Base-by-base conservation (phyloP, 2,329 filamentous ascomycete species). In the Rutstroemia sp. region DNA sequence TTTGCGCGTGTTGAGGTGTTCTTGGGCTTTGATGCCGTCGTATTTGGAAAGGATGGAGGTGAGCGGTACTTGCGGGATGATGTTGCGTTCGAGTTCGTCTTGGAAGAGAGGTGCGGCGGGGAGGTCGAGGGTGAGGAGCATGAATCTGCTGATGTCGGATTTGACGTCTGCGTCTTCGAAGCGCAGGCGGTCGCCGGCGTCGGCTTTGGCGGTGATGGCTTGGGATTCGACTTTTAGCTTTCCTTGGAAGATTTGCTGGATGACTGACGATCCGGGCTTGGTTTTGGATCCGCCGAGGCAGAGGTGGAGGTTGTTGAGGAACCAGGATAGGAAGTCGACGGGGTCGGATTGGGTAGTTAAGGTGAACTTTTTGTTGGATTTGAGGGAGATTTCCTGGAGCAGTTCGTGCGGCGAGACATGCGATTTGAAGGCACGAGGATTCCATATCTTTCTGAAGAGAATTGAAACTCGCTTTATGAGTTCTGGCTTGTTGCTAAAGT, bases 371-470 rank as follows among this genome's bases (percentile, higher is more conserved):
- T 96, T 96, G 64, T 87, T 92, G 34, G 92, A 96, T 49, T 86
- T 86, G 44, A 96, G 77, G 1, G 92, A 88, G 61, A 99, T 88
- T 70, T 97, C 92, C 73, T 99, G 94, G 1, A 99, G 84, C 30
- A 99, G 81, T 73, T 99, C 94, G 76, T 99, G 94, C 0, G 94
- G 94, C 9, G 92, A 97, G 52, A 99, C 94, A 72, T 99, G 94
- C 4, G 87, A 86, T 72, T 95, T 95, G 79, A 99, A 99, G 9
- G 94, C 92, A 64, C 89, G 87, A 2, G 92, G 87, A 70, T 99
- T 99, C 94, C 94, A 99, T 63, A 99, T 89, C 74, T 99, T 99
- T 70, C 94, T 88, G 58, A 97, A 84, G 19, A 99, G 79, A 54
- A 91, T 94, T 64, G 88, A 89, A 68, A 92, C 92, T 10, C 94